Evolutionary conservation across 2,329 filamentous ascomycete genomes (phyloP), one percentile per base, ranked within the genome.

Genomic region (Pleomassaria siparia): DNA sequence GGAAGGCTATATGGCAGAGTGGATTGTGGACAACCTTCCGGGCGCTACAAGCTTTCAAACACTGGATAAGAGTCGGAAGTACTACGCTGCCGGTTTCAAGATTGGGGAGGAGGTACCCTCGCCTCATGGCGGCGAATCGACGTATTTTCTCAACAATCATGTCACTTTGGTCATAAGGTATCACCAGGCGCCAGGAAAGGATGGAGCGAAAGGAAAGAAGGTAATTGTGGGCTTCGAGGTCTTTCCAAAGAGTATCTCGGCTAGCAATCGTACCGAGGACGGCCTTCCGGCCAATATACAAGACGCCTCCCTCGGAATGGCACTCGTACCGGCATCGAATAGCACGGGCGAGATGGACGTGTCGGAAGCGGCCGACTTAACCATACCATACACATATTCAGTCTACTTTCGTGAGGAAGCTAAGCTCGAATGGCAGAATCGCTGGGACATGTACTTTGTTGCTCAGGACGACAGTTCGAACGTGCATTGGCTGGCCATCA

Each of bases 21-120:
- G 90, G 91, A 95, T 95, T 57, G 87, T 94, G 54, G 90, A 96
- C 70, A 95, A 95, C 62, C 78, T 96, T 9, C 90, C 91, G 1
- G 90, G 90, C 6, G 90, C 90, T 28, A 95, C 90, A 8, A 91
- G 86, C 68, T 95, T 95, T 64, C 87, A 94, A 22, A 92, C 88
- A 0, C 86, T 89, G 28, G 90, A 95, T 70, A 90, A 90, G 74
- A 84, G 81, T 39, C 80, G 84, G 61, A 95, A 91, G 70, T 95
- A 95, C 75, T 95, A 95, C 67, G 88, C 89, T 11, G 85, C 89
- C 2, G 91, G 91, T 2, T 95, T 95, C 78, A 95, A 94, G 72
- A 78, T 95, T 47, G 91, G 90, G 6, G 90, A 88, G 59, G 83
- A 84, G 56, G 88, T 91, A 53, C 77, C 80, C 40, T 81, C 82